These are phyloP conservation scores for Spizellomyces punctatus DNA, from an alignment of 192 early-diverging fungal genomes.

Conservation along the genomic window DNA sequence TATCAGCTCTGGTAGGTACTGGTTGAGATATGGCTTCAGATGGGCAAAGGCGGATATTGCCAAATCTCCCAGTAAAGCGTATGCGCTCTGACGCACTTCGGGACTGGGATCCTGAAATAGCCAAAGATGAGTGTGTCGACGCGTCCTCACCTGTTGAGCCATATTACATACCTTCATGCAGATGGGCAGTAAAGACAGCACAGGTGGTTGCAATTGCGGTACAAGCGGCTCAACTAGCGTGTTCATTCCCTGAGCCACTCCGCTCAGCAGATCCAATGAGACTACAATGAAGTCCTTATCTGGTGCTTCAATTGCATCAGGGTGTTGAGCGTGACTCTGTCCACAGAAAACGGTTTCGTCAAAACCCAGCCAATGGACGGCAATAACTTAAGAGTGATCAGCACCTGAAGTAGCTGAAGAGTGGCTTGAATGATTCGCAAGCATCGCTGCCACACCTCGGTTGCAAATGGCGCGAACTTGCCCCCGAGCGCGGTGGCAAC, in stretches of 20 bases:
- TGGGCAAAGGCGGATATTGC: constrained; percentile 87
- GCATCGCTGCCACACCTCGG: constrained; percentile 85
- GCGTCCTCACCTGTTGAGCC: background rate
- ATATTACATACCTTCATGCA: constrained; percentile 72
- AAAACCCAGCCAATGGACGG: no score
- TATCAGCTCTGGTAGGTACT: constrained; percentile 79
- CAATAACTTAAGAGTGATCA: background rate
- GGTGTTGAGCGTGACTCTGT: constrained; percentile 10
- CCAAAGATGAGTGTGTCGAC: background rate
- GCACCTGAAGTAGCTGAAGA: constrained; percentile 55
- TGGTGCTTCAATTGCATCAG: constrained; percentile 56
- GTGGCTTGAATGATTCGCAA: constrained; percentile 85
- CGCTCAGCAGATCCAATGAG: constrained; percentile 91
- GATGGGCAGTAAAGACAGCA: constrained; percentile 77
- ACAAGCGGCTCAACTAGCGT: constrained; percentile 75
- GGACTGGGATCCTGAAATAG: constrained; percentile 47
- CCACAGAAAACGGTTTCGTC: no score
- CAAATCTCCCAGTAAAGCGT: constrained; percentile 95
- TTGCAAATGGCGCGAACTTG: constrained; percentile 84
- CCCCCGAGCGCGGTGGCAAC: constrained; percentile 85
- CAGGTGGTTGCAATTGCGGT: constrained; percentile 55
- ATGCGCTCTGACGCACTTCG: constrained; percentile 94
- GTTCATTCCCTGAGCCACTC: constrained; percentile 90
- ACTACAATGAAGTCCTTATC: constrained; percentile 98
- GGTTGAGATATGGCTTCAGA: constrained; percentile 77